Base-by-base conservation (phyloP, 2,329 filamentous ascomycete species). In the Botrytis deweyae region DNA sequence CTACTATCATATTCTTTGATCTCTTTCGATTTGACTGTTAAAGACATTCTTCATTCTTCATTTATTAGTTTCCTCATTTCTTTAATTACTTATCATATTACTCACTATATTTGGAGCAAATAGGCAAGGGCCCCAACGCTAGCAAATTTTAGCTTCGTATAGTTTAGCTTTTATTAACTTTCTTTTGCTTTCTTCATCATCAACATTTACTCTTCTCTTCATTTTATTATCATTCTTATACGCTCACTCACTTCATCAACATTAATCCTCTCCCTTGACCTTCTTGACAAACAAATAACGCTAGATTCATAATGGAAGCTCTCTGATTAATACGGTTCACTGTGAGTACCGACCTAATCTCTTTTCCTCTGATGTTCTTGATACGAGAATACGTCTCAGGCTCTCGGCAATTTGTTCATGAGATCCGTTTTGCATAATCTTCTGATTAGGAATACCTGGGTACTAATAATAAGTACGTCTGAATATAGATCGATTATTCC, bases 141-240 rank as follows among this genome's bases (percentile, higher is more conserved):
- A 65, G 59, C 59, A 65, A 36, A 36, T 65, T 71, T 71, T 65
- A 65, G 44, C 33, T 71, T 25, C 36, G 69, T 65, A 65, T 29
- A 71, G 52, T 65, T 36, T 22, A 29, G 42, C 33, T 42, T 71
- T 36, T 70, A 29, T 65, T 65, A 25, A 29, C 33, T 22, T 29
- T 68, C 38, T 63, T 40, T 4, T n/a, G 38, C 4, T 44, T n/a
- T 42, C 33, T 29, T 33, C 33, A 20, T 55, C 20, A 58, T 33
- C 25, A 33, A 36, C 38, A 29, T 64, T 64, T 44, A 64, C 16
- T 63, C 18, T 22, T 44, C n/a, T 64, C 62, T 64, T 4, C 40
- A 44, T 64, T 29, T 58, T 29, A 58, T 58, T 29, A 55, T 63
- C 36, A 4, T 62, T 38, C 22, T 42, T 16, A 64, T 42, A n/a